Evolutionary conservation across 768 basidiomycete species (phyloP).

Genomic region (Boletus rubropictus): DNA sequence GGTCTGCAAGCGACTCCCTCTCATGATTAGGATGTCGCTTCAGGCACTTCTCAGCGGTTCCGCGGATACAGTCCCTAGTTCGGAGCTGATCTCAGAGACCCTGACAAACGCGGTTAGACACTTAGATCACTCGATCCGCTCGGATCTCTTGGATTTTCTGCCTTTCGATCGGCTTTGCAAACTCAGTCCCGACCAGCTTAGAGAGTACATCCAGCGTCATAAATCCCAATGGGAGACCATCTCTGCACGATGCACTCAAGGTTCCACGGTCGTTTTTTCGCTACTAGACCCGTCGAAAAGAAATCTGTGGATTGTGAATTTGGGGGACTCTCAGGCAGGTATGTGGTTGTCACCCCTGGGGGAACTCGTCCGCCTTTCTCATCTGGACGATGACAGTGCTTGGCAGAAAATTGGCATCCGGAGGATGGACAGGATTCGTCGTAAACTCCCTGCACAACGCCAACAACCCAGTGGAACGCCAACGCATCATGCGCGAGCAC

Average conservation of each 20-base stretch:
- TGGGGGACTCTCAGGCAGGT: conserved; percentile 35
- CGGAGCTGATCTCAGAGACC: conserved; percentile 35
- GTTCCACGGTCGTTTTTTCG: conserved; percentile 30
- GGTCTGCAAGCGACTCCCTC: conserved; percentile 36
- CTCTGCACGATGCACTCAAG: conserved; percentile 31
- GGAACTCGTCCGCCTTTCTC: background rate
- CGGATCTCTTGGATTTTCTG: conserved; percentile 41
- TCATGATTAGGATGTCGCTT: conserved; percentile 36
- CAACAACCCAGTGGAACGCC: conserved; percentile 23
- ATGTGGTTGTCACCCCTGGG: background rate
- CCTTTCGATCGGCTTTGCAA: conserved; percentile 33
- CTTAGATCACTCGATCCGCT: conserved; percentile 40
- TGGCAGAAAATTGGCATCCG: conserved; percentile 14
- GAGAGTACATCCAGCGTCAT: conserved; percentile 34
- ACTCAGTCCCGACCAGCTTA: conserved; percentile 36
- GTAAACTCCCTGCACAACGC: conserved; percentile 31
- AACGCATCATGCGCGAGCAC: conserved; percentile 29
- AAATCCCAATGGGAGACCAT: conserved; percentile 34
- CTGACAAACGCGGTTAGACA: conserved; percentile 35
- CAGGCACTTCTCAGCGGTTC: conserved; percentile 29
- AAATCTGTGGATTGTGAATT: conserved; percentile 31
- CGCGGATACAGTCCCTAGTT: conserved; percentile 17
- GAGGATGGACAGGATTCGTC: conserved; percentile 16
- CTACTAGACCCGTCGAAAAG: conserved; percentile 25
- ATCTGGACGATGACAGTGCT: conserved; percentile 15